Percentiles rank a stretch among this genome's conserved stretches.
Evolutionary conservation across 352 stramenopile genomes (phyloP).

Genomic region (Pythium phragmitis): DNA sequence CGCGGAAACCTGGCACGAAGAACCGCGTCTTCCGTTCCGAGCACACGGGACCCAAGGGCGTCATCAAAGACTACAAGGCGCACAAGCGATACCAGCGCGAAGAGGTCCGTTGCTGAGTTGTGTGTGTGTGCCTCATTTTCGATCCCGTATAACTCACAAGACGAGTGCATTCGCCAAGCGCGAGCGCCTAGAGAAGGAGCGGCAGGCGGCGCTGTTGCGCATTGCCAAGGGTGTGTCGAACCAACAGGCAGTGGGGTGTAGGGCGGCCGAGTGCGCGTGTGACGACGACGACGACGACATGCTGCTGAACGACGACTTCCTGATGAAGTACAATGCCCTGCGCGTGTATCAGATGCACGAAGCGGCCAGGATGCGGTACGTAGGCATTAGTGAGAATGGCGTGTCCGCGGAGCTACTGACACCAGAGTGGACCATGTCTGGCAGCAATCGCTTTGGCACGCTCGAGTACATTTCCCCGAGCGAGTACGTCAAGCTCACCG

Average conservation of each 20-base stretch:
- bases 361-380: conserved; percentile 28
- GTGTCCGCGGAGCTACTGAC: neutral
- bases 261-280: conserved; percentile 22
- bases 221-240: conserved; percentile 56
- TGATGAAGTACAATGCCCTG: conserved; percentile 59
- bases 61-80: conserved; percentile 81
- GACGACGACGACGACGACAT: conserved; percentile 48
- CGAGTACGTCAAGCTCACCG: conserved; percentile 54
- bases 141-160: neutral
- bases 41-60: conserved; percentile 79
- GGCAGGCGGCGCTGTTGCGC: conserved; percentile 45
- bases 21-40: conserved; percentile 55
- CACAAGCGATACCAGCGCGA: conserved; percentile 62
- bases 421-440: neutral
- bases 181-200: conserved; percentile 46
- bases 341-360: conserved; percentile 69
- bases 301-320: conserved; percentile 53
- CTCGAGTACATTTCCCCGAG: conserved; percentile 57
- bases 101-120: conserved; percentile 34
- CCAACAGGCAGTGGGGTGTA: conserved; percentile 1
- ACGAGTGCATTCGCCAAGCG: conserved; percentile 27
- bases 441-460: conserved; percentile 45
- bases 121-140: neutral
- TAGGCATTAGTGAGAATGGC: neutral
- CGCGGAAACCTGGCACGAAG: conserved; percentile 24